These are phyloP conservation scores for Pseudogymnoascus sp. DNA, from an alignment of 2,329 filamentous ascomycete genomes.

Conservation along the genomic window DNA sequence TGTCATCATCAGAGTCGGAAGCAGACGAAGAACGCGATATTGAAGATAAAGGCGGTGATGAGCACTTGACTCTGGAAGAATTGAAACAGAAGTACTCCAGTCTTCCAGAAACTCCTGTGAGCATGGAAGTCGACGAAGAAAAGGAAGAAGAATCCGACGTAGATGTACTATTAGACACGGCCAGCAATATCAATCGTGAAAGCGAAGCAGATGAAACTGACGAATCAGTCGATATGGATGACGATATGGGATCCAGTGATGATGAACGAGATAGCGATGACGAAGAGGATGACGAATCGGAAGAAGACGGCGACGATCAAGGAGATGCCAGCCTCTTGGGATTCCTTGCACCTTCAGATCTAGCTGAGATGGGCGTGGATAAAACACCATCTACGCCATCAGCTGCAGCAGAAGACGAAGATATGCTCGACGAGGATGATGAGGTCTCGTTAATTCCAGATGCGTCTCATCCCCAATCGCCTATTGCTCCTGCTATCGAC, in stretches of 20 bases:
- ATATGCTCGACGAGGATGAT: conserved; percentile 15
- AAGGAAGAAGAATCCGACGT: not conserved
- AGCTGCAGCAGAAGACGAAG: conserved; percentile 9
- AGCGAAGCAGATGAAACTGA: conserved; percentile 43
- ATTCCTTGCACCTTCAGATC: conserved; percentile 26
- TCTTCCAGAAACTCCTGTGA: conserved; percentile 38
- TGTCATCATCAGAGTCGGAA: conserved; percentile 57
- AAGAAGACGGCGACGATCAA: conserved; percentile 33
- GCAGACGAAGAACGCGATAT: conserved; percentile 39
- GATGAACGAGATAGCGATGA: conserved; percentile 35
- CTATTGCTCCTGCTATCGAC: not conserved
- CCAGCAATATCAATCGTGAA: conserved; percentile 20
- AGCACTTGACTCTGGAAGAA: conserved; percentile 60
- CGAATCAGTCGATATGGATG: conserved; percentile 61
- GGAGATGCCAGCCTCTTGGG: conserved; percentile 34
- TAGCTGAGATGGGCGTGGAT: conserved; percentile 26
- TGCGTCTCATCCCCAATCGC: conserved; percentile 16
- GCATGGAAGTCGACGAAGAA: conserved; percentile 22
- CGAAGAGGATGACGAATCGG: conserved; percentile 25
- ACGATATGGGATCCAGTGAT: conserved; percentile 53
- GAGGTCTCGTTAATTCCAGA: conserved; percentile 27
- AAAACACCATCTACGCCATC: conserved; percentile 11
- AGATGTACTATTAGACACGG: conserved; percentile 15
- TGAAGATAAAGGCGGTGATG: conserved; percentile 47
- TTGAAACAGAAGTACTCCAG: conserved; percentile 60